Conservation (phyloP, 805 yeast species). For the Saturnispora serradocipensis region DNA sequence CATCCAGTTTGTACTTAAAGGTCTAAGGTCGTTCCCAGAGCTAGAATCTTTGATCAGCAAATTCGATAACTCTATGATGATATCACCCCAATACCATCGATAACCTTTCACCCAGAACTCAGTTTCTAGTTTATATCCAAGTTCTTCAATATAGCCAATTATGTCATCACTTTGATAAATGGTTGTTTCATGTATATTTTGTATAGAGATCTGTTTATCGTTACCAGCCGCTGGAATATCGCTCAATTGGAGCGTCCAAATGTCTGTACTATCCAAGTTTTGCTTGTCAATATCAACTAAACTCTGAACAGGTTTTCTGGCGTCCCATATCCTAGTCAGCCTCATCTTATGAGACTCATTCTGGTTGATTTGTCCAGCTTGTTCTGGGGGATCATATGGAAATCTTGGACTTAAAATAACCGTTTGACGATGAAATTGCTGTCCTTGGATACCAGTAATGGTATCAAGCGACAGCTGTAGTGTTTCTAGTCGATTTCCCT, state of each 20-base stretch:
- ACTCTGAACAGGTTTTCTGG: background rate
- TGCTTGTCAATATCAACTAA: conserved; percentile 8
- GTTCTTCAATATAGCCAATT: conserved; percentile 39
- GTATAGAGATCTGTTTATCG: conserved; percentile 50
- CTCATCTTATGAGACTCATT: conserved; percentile 46
- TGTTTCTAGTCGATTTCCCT: conserved; percentile 33
- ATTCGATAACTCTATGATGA: conserved; percentile 51
- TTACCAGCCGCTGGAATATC: conserved; percentile 72
- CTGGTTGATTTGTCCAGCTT: conserved; percentile 48
- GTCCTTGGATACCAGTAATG: conserved; percentile 42
- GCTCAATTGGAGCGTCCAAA: conserved; percentile 56
- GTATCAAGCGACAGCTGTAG: conserved; percentile 41
- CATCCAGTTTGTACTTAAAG: conserved; percentile 23
- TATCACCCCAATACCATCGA: conserved; percentile 50
- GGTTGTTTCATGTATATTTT: conserved; percentile 57
- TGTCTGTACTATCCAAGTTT: conserved; percentile 19
- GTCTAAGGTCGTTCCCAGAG: background rate
- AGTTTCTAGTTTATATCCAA: conserved; percentile 62
- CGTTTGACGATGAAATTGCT: conserved; percentile 38
- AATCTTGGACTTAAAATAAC: conserved; percentile 41
- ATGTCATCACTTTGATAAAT: conserved; percentile 41
- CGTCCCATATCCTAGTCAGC: conserved; percentile 40
- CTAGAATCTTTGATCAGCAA: conserved; percentile 29
- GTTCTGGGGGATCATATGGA: conserved; percentile 43
- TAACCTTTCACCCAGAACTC: conserved; percentile 56